phyloP scores from a whole-genome alignment of 2,329 filamentous ascomycete species.

The Botrytis paeoniae region DNA sequence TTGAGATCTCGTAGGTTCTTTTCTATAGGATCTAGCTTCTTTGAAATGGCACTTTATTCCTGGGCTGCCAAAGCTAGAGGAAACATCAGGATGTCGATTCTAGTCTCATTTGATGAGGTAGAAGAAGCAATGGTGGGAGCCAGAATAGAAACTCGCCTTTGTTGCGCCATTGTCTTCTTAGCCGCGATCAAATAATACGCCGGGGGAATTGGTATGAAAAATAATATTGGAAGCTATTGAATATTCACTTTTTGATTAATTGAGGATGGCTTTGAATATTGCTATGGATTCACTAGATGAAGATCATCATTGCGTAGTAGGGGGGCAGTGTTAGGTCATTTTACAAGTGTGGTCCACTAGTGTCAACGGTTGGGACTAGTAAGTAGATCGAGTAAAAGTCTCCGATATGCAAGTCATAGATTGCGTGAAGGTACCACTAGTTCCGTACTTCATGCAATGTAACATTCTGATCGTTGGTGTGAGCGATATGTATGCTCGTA shows the following conservation, averaged over 20 bases:
- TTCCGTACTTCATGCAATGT: background rate
- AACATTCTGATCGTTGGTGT: background rate
- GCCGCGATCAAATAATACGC: background rate
- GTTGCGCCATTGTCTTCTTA: background rate
- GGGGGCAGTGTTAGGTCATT: background rate
- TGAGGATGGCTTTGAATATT: background rate
- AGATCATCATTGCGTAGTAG: background rate
- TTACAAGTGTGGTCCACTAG: background rate
- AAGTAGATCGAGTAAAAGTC: background rate
- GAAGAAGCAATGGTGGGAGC: background rate
- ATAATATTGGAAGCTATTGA: background rate
- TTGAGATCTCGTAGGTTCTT: background rate
- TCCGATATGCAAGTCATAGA: background rate
- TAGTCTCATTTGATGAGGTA: background rate
- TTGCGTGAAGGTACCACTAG: background rate
- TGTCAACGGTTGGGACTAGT: background rate
- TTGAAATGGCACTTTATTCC: background rate
- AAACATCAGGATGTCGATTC: background rate
- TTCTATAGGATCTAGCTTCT: background rate
- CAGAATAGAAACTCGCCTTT: background rate
- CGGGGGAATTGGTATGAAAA: background rate
- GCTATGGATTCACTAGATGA: background rate
- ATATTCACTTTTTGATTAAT: background rate
- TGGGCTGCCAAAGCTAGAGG: background rate
- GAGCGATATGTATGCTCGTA: background rate